phyloP scores from a whole-genome alignment of 768 basidiomycete genomes.

The Mycena capillaripes region DNA sequence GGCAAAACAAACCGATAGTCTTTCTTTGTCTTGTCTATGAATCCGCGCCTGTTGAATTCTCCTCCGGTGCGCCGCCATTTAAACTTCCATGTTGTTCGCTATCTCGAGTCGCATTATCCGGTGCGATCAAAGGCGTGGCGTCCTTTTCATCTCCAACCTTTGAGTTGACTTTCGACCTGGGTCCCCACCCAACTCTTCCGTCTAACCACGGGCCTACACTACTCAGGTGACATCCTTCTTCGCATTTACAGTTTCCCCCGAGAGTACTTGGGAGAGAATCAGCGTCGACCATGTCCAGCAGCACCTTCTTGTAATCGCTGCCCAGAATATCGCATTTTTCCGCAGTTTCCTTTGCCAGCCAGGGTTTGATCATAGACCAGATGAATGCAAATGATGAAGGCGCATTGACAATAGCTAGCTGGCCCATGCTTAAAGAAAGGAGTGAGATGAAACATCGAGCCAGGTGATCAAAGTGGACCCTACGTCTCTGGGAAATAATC shows the following conservation, averaged over 20 bases:
- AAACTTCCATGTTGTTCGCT: neutral
- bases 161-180: constrained; percentile 44
- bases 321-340: constrained; percentile 79
- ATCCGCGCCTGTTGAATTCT: neutral
- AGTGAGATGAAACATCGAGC: neutral
- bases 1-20: too few relatives aligned
- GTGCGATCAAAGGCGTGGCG: neutral
- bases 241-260: constrained; percentile 78
- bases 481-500: constrained; percentile 87
- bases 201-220: constrained; percentile 82
- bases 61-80: neutral
- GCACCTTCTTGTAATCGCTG: constrained; percentile 65
- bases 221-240: constrained; percentile 72
- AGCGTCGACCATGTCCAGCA: constrained; percentile 72
- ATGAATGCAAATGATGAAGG: constrained; percentile 81
- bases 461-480: constrained; percentile 33
- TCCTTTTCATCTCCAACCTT: neutral
- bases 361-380: constrained; percentile 77
- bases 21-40: neutral
- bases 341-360: constrained; percentile 81
- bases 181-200: constrained; percentile 66
- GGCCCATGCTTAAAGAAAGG: constrained; percentile 70
- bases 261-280: constrained; percentile 73
- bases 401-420: constrained; percentile 79
- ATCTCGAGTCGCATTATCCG: neutral